Conservation (phyloP, 1,284 basidiomycete genomes). For the Golubevia pallescens region DNA sequence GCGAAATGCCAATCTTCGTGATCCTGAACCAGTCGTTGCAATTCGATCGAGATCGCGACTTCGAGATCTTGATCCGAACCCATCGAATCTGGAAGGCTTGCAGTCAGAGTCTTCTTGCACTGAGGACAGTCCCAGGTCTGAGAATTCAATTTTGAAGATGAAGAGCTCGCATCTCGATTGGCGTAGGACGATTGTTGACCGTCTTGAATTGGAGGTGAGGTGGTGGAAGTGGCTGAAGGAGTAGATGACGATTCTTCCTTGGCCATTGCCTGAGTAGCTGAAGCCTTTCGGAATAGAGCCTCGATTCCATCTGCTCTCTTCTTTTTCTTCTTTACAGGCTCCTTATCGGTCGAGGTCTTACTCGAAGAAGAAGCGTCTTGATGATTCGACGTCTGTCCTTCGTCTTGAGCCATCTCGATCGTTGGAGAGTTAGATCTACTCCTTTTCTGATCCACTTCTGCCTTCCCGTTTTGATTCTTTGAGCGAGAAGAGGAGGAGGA, state of each 20-base stretch:
- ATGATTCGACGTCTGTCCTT: conserved; percentile 24
- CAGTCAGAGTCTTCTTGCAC: conserved; percentile 21
- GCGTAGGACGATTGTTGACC: no score
- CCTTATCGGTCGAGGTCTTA: neutral
- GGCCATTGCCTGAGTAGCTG: neutral
- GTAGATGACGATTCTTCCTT: neutral
- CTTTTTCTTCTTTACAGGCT: neutral
- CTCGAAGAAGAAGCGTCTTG: neutral
- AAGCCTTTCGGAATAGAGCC: neutral
- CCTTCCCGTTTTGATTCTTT: neutral
- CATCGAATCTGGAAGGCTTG: neutral
- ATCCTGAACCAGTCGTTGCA: conserved; percentile 21
- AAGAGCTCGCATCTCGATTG: no score
- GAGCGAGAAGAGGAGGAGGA: neutral
- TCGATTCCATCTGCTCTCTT: neutral
- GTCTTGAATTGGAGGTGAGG: neutral
- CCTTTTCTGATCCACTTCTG: neutral
- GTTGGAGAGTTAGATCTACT: neutral
- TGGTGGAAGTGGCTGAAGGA: neutral
- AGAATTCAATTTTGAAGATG: neutral
- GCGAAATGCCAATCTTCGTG: conserved; percentile 52
- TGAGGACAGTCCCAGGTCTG: conserved; percentile 34
- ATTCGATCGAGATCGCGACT: neutral
- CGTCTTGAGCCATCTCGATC: conserved; percentile 5
- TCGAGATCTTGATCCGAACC: neutral